Evolutionary conservation across 768 basidiomycete genomes (phyloP).

Genomic region (Lentinula raphanica): DNA sequence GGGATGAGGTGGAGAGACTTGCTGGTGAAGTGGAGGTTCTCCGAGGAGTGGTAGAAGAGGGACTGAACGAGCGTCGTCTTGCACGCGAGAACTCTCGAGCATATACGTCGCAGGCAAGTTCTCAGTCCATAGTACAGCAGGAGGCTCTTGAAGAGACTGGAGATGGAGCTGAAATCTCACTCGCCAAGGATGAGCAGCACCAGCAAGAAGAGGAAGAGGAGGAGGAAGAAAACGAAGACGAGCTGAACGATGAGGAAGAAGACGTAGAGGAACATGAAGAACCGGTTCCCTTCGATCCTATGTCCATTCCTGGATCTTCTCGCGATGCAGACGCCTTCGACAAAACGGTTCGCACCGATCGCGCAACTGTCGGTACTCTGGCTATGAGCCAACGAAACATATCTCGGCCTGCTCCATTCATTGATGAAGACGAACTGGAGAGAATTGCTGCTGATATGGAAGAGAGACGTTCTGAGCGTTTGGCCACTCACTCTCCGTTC

Average conservation of each 20-base stretch:
- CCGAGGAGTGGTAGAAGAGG: conserved; percentile 83
- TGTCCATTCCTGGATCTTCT: conserved; percentile 27
- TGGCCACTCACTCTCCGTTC: conserved; percentile 1
- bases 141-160: conserved; percentile 18
- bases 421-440: conserved; percentile 55
- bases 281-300: conserved; percentile 32
- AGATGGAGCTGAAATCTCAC: neutral
- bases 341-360: conserved; percentile 47
- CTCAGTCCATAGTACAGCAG: conserved; percentile 27
- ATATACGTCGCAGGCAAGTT: neutral
- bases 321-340: conserved; percentile 25
- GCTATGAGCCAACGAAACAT: conserved; percentile 15
- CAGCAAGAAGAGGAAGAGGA: conserved; percentile 12
- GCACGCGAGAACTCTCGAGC: conserved; percentile 37
- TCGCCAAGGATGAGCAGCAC: neutral
- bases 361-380: conserved; percentile 41
- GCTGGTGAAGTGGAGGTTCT: conserved; percentile 83
- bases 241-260: conserved; percentile 20
- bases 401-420: conserved; percentile 27
- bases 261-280: conserved; percentile 18
- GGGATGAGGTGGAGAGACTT: conserved; percentile 74
- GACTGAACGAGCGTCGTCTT: conserved; percentile 65
- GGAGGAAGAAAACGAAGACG: conserved; percentile 10
- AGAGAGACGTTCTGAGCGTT: conserved; percentile 39
- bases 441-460: conserved; percentile 64